A percentile compares a stretch with the other conserved stretches of the same genome.
These are phyloP conservation scores for Ophiostoma quercus DNA, from an alignment of 2,329 filamentous ascomycete species.

Conservation along the genomic window DNA sequence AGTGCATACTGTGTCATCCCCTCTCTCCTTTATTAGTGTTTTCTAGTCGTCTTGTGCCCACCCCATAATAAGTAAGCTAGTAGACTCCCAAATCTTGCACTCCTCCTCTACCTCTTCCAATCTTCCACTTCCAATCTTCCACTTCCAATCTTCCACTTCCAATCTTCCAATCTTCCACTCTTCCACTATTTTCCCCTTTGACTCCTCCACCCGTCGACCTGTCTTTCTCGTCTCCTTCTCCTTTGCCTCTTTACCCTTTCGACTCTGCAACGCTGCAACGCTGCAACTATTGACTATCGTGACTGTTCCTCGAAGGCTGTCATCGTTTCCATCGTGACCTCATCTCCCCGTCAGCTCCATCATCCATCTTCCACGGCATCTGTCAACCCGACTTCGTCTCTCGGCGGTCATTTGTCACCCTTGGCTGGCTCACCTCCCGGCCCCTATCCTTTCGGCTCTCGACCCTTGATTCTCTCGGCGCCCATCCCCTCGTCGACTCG, in stretches of 20 bases:
- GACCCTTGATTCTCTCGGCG: neutral
- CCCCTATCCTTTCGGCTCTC: neutral
- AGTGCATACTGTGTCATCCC: conserved; percentile 10
- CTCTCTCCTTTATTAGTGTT: conserved; percentile 11
- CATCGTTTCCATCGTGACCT: neutral
- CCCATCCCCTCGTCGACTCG: neutral
- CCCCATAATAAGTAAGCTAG: neutral
- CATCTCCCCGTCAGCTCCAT: neutral
- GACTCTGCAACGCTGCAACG: neutral
- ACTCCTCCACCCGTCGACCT: conserved; percentile 6
- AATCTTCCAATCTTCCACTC: neutral
- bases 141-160: neutral
- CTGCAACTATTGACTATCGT: neutral
- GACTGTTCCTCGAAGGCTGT: neutral
- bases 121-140: neutral
- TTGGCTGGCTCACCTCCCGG: neutral
- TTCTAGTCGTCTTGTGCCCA: conserved; percentile 8
- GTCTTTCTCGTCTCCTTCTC: neutral
- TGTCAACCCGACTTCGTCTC: neutral
- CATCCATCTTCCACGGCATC: neutral
- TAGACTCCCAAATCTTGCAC: neutral
- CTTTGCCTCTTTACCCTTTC: neutral
- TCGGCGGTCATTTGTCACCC: neutral
- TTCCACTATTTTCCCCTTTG: conserved; percentile 4
- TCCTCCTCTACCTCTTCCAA: neutral